Evolutionary conservation across 2,329 filamentous ascomycete genomes (phyloP).

Genomic region (Aotearoamyces nothofagi): DNA sequence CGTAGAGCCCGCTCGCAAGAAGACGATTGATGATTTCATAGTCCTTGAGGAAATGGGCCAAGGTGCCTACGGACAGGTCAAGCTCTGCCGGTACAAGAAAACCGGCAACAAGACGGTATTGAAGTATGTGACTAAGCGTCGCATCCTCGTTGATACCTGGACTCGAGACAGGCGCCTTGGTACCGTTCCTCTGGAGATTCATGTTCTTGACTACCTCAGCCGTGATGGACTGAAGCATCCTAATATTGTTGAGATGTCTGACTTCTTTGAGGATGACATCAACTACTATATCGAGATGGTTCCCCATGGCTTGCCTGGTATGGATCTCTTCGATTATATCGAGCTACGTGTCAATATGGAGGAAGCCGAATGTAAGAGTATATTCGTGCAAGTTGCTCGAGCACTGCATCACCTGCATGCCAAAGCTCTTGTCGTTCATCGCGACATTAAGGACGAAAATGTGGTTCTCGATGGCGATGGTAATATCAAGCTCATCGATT

Average conservation of each 20-base stretch:
- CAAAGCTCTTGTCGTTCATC: conserved; percentile 82
- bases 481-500: conserved; percentile 93
- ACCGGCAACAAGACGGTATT: conserved; percentile 70
- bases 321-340: conserved; percentile 99
- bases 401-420: conserved; percentile 86
- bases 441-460: conserved; percentile 98
- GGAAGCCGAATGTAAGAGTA: conserved; percentile 82
- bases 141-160: conserved; percentile 97
- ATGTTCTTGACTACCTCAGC: conserved; percentile 86
- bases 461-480: conserved; percentile 92
- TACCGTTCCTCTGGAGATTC: conserved; percentile 91
- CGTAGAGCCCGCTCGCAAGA: conserved; percentile 41
- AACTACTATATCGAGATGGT: conserved; percentile 99
- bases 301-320: conserved; percentile 85
- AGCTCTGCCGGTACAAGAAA: conserved; percentile 76
- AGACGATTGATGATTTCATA: conserved; percentile 76
- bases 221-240: conserved; percentile 52
- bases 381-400: conserved; percentile 83
- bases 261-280: conserved; percentile 63
- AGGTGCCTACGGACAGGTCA: conserved; percentile 94
- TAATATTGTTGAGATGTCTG: conserved; percentile 60
- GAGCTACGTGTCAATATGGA: conserved; percentile 95
- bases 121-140: conserved; percentile 94
- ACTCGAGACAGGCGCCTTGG: conserved; percentile 84
- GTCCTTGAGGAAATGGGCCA: conserved; percentile 98